Conservation (phyloP, 176 grass and related monocot species). For the Bolboschoenus planiculmis region DNA sequence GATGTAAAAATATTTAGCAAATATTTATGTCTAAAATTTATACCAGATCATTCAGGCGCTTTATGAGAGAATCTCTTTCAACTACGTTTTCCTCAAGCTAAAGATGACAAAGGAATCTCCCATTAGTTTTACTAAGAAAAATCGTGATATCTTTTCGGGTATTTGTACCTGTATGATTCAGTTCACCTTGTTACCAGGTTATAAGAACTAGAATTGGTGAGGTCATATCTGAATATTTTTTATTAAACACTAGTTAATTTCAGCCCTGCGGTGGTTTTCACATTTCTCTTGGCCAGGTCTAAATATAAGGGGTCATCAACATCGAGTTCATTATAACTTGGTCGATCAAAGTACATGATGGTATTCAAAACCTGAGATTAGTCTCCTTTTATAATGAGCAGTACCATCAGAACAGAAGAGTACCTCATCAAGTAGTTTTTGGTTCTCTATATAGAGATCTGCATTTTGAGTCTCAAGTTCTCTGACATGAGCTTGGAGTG, state of each 20-base stretch:
- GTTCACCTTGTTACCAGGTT: no score
- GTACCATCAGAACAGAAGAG: background rate
- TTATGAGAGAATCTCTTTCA: conserved; percentile 63
- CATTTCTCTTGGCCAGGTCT: background rate
- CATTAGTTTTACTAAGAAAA: background rate
- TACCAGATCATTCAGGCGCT: conserved; percentile 68
- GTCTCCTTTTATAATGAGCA: no score
- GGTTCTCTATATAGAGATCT: conserved; percentile 57
- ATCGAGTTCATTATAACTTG: no score
- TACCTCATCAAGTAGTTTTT: conserved; percentile 62
- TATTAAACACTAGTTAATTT: background rate
- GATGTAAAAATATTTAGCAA: background rate
- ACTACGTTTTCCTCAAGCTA: conserved; percentile 71
- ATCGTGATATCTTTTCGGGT: background rate
- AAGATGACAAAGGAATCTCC: background rate
- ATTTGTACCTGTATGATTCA: no score
- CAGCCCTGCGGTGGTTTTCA: background rate
- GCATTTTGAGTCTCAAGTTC: conserved; percentile 61
- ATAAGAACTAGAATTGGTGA: background rate
- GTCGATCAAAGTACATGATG: no score
- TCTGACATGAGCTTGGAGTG: conserved; percentile 45
- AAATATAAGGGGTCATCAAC: no score
- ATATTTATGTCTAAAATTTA: conserved; percentile 23
- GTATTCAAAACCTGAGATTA: no score
- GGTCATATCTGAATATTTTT: background rate